Base-by-base conservation (phyloP, 2,329 filamentous ascomycete species). In the Mycocentrospora acerina region DNA sequence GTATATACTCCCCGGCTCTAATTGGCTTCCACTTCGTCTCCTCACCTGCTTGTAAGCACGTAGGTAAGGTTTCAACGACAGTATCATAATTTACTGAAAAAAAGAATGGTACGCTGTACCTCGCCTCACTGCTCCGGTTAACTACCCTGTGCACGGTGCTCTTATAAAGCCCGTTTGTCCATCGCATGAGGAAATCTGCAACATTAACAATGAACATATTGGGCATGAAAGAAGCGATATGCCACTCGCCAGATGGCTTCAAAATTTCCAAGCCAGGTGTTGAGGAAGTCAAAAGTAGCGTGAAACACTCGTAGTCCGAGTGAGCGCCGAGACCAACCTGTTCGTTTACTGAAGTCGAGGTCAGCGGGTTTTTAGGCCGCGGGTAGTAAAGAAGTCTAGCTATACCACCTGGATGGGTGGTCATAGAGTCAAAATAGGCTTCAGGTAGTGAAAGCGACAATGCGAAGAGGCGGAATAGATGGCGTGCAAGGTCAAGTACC, bases 151-250 rank as follows among this genome's bases (percentile, higher is more conserved):
- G 75, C n/a, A 78, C 67, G 0, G 72, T 76, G 29, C 69, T 74
- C 37, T 73, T 66, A 38, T 75, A 78, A 30, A 59, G 40, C 13
- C 72, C 75, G 37, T 78, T 78, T 1, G 74, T 76, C 60, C 72
- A 74, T 12, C 74, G 66, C 67, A 75, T 74, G 44, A 78, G 54
- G 36, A 71, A 75, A 48, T 78, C 73, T 5, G 68, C 76, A 13
- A 78, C 71, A 35, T 78, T 78, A n/a, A 78, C 71, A 12, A 78
- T 72, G 30, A 77, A 67, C 0, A 73, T 66, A 1, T 65, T 70
- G 1, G 64, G 62, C 1, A 73, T 53, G 2, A 73, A 70, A 4
- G 51, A 45, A 0, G 72, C 59, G 4, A 51, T 32, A 24, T 60
- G 56, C 63, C 63, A 68, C 4, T 48, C 28, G 1, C 55, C 58